Percentiles rank a stretch among this genome's conserved stretches.
Conservation (phyloP, 2,329 filamentous ascomycete genomes). For the Purpureocillium takamizusanense region DNA sequence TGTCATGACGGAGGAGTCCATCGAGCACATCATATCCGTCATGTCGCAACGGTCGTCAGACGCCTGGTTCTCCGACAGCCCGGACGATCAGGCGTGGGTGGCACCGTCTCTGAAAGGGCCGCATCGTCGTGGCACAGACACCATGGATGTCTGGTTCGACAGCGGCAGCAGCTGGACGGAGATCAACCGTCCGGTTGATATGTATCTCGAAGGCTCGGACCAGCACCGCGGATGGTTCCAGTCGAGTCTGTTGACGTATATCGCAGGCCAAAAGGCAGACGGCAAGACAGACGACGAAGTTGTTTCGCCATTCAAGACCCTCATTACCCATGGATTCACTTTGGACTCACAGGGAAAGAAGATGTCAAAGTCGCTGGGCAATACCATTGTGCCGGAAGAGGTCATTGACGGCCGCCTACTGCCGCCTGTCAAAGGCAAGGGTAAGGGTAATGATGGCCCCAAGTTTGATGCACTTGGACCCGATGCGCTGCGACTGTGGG, state of each 20-base stretch:
- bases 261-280: slow-evolving; percentile 49
- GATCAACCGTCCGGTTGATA: slow-evolving; percentile 54
- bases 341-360: slow-evolving; percentile 86
- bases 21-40: slow-evolving; percentile 75
- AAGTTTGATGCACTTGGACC: slow-evolving; percentile 67
- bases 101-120: slow-evolving; percentile 49
- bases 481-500: slow-evolving; percentile 85
- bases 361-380: slow-evolving; percentile 97
- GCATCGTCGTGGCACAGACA: slow-evolving; percentile 76
- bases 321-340: slow-evolving; percentile 95
- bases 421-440: slow-evolving; percentile 56
- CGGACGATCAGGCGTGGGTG: slow-evolving; percentile 71
- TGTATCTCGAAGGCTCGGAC: slow-evolving; percentile 90
- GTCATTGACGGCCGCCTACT: slow-evolving; percentile 80
- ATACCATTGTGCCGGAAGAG: slow-evolving; percentile 69
- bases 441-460: slow-evolving; percentile 28
- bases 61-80: slow-evolving; percentile 84
- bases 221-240: slow-evolving; percentile 99
- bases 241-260: slow-evolving; percentile 81
- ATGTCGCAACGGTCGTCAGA: slow-evolving; percentile 75
- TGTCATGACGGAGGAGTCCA: slow-evolving; percentile 68
- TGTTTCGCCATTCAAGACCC: slow-evolving; percentile 65
- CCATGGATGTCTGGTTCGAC: slow-evolving; percentile 99
- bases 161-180: slow-evolving; percentile 89
- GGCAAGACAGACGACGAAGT: slow-evolving; percentile 15